These are phyloP conservation scores for Aspergillus brunneoviolaceus DNA, from an alignment of 2,329 filamentous ascomycete species.

Conservation along the genomic window DNA sequence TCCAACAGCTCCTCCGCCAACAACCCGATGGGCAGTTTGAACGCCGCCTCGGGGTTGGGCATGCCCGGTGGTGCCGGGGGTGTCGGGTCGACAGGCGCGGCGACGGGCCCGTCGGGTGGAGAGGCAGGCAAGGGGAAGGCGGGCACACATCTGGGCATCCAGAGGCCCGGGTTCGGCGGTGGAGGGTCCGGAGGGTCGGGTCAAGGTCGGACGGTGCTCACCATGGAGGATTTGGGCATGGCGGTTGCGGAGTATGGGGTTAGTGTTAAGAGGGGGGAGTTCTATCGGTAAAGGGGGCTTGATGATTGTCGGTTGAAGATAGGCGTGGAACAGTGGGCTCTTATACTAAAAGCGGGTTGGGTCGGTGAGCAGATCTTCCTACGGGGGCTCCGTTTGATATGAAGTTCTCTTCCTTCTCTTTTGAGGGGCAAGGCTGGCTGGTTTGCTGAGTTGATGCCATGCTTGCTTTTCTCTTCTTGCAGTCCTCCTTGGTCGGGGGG, in stretches of 20 bases:
- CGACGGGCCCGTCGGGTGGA: constrained; percentile 48
- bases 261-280: constrained; percentile 95
- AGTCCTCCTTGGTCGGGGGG: not conserved
- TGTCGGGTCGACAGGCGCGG: constrained; percentile 53
- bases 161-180: constrained; percentile 78
- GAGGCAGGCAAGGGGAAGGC: constrained; percentile 48
- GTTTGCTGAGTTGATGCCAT: not conserved
- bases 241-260: constrained; percentile 97
- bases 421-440: too few species aligned
- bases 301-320: too few species aligned
- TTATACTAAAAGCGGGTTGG: too few species aligned
- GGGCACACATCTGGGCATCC: constrained; percentile 65
- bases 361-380: too few species aligned
- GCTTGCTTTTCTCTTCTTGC: not conserved
- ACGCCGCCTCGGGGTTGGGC: constrained; percentile 60
- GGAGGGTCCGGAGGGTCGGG: constrained; percentile 79
- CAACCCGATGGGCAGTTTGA: constrained; percentile 86
- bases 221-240: constrained; percentile 99
- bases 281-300: constrained; percentile 66
- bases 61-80: constrained; percentile 55
- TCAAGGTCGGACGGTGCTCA: constrained; percentile 89
- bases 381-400: too few species aligned
- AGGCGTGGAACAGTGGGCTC: too few species aligned
- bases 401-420: too few species aligned
- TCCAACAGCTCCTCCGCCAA: constrained; percentile 82